Evolutionary conservation across 1,284 basidiomycete genomes (phyloP), one percentile per base, ranked within the genome.

Genomic region (Anthracocystis panici-leucophaei): DNA sequence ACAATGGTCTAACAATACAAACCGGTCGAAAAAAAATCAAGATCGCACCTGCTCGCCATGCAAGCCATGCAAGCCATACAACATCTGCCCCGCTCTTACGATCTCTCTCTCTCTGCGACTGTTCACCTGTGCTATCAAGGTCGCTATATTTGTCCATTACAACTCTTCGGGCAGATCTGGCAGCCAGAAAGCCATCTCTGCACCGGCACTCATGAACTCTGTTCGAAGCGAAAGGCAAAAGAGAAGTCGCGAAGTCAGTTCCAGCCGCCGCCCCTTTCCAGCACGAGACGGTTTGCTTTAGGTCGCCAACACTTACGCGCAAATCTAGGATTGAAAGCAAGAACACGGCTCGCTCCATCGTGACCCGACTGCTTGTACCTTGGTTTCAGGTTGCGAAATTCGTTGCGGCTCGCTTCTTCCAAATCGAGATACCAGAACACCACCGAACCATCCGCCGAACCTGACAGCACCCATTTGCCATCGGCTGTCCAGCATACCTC

Each of bases 401-500:
- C 67, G 54, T 62, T 65, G 31, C 45, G 63, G 18, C 16, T 55
- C 2, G 63, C 57, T 31, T 70, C 58, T n/a, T 76, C 60, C 12
- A 79, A 65, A 16, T 75, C 72, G 10, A 83, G 49, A 16, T 65
- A 42, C 82, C 82, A 83, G 5, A 75, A 60, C 29, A 57, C 51
- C 21, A 80, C 52, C 45, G 57, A 58, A 10, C 66, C 63, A 31
- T 70, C 67, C 1, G 60, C 63, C 31, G 67, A 61, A 27, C 81
- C 81, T 0, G 80, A 71, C 23, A 82, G 25, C 14, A 84, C 77
- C 66, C 70, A 82, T 16, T 72, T 77, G 18, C 83, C 83, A 42
- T 84, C 82, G 0, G 83, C 79, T 11, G 77, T 75, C 81, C 82
- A 84, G 65, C 78, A 75, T 6, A 75, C 50, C 44, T 84, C 83